Evolutionary conservation across 2,329 filamentous ascomycete genomes (phyloP), one percentile per base, ranked within the genome.

Genomic region (Aspergillus spinulosporus): DNA sequence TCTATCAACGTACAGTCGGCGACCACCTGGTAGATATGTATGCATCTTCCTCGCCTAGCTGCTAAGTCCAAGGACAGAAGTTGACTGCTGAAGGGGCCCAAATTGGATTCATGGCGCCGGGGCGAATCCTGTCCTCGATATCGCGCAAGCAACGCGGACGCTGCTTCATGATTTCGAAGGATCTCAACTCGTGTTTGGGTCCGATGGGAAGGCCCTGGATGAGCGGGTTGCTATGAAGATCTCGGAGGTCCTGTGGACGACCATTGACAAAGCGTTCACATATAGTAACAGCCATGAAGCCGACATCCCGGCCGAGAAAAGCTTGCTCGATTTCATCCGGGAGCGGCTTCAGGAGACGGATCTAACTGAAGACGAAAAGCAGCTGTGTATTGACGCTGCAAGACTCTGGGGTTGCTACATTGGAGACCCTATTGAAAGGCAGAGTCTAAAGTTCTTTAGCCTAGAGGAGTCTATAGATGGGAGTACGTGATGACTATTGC

Each of bases 401-500:
- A 80, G 82, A 56, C 80, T 85, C 70, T 88, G 84, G 84, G 85
- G 84, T 37, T 80, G 81, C 0, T 88, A 87, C 67, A 81, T 88
- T 6, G 85, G 85, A 5, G 83, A 82, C 57, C 76, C 81, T 0
- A 75, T 86, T 31, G 79, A 83, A 62, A 77, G 72, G 44, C 85
- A 88, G 66, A 86, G 83, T 64, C 68, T 88, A 59, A 84, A 80
- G 63, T 88, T 84, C 68, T 86, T 87, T 65, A 85, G 82, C 75
- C 72, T 88, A 28, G 85, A 88, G 65, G 84, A 87, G 66, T 86
- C 83, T 56, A 83, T 87, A 48, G 84, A 87, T 63, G 85, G 85
- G 15, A 76, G 79, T 77, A 68, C 59, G 75, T 68, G 21, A 11
- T 42, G 26, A 14, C 42, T 3, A 4, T 9, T 21, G 21, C 21